Base-by-base conservation (phyloP, 192 early-diverging fungal genomes). In the Coemansia sp. region DNA sequence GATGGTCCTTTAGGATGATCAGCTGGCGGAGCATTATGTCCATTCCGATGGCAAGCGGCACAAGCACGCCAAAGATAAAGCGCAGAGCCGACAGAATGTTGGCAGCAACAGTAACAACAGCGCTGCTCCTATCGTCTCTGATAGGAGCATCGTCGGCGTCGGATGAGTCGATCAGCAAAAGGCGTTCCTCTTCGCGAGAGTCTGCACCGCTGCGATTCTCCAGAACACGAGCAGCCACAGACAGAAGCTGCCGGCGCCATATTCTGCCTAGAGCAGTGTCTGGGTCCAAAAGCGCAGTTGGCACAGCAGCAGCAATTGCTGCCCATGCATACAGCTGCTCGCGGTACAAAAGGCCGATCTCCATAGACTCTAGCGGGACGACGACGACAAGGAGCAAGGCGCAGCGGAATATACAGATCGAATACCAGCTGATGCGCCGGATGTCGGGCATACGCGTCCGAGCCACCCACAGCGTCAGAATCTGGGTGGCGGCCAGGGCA, bases 21-120 rank as follows among this genome's bases (percentile, higher is more conserved):
- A 79, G 63, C 67, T 70, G 76, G n/a, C 76, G 76, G 13, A 70
- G 38, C 76, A 70, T 69, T 19, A 47, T 52, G 37, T 79, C 76
- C 50, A 72, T 38, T 29, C 76, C 76, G 42, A 70, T 50, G 3
- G 58, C 29, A 23, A 79, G 56, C 31, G 76, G 76, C 2, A 66
- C 22, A 31, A 67, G 27, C 36, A 73, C 63, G 23, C 70, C 62
- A 17, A 60, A 15, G 4, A 70, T 23, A 50, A 72, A 23, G 5
- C 76, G 70, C 45, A 79, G 30, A 6, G 53, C 53, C 4, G 69
- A 45, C 4, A 69, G 3, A 9, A 50, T 20, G 22, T 61, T 37
- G 14, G 44, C 10, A 8, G 42, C 28, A 14, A 53, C 48, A 7
- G 37, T 31, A 45, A 61, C 31, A 15, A 33, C 41, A 19, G 29